Evolutionary conservation across 176 grass and related monocot genomes (phyloP), one percentile per base, ranked within the genome.

Genomic region (Aegilops longissima): DNA sequence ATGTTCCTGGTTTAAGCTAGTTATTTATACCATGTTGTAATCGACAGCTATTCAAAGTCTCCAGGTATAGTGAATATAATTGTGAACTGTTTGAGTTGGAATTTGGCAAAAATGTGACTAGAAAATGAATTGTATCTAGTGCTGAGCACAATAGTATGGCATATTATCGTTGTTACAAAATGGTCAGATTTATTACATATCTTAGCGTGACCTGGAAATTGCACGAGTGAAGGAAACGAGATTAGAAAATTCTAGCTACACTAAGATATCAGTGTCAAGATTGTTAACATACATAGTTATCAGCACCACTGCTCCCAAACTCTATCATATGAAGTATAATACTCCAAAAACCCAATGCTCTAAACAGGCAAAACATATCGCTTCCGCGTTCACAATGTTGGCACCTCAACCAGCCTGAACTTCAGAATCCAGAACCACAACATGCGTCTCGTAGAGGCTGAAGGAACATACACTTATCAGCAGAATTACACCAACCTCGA

Each of bases 381-480:
- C 35, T 83, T 98, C 82, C 86, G 92, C 25, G 88, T 98, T 58
- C 96, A 98, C 79, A 98, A 98, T 62, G 84, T 98, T 7, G 96
- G 96, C 49, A 90, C 76, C 25, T 95, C 93, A 27, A 96, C 96
- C 9, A 98, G 93, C 87, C 80, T 98, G 59, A 96, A 94, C 82
- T 94, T 98, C 27, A 90, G 96, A 87, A 95, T 98, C 73, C 96
- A 96, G 90, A 93, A 80, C 61, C 96, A 98, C 88, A 88, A 86
- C 64, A 73, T 98, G 90, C 88, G 76, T 49, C 86, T 98, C 20
- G 80, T 91, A 56, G 96, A 98, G 85, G 78, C 90, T 31, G 96
- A 96, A 88, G 96, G 96, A 85, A 92, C 93, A 18, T 98, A 98
- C 70, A 98, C 93, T 35, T 73, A 45, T 27, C 86, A 96, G 84